phyloP scores from a whole-genome alignment of 169 alveolate genomes.

The Cryptosporidium bovis region DNA sequence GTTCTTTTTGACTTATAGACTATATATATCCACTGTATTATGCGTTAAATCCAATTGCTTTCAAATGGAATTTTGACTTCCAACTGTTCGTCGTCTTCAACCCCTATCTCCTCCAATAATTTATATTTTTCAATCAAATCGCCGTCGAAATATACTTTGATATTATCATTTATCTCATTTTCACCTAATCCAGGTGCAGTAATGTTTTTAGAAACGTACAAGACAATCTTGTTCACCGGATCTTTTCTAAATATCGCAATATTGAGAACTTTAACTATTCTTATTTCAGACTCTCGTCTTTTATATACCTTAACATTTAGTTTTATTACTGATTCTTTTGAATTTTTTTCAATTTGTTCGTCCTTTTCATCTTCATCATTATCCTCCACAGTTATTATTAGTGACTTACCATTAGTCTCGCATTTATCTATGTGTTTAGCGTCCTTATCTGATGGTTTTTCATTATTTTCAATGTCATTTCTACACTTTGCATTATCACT shows the following conservation, averaged over 20 bases:
- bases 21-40: neutral
- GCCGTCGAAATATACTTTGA: slow-evolving; percentile 58
- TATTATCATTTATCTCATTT: neutral
- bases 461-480: too few species aligned
- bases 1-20: neutral
- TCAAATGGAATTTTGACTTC: slow-evolving; percentile 66
- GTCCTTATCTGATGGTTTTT: neutral
- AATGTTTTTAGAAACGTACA: slow-evolving; percentile 42
- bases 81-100: slow-evolving; percentile 61
- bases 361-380: neutral
- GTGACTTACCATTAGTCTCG: neutral
- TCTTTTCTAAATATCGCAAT: slow-evolving; percentile 46
- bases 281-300: slow-evolving; percentile 45
- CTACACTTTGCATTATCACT: too few species aligned
- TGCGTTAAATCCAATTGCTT: slow-evolving; percentile 17
- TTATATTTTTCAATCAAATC: slow-evolving; percentile 6
- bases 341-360: neutral
- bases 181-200: slow-evolving; percentile 4
- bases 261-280: slow-evolving; percentile 15
- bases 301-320: slow-evolving; percentile 52
- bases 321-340: neutral
- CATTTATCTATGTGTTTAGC: neutral
- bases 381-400: neutral
- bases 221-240: slow-evolving; percentile 7
- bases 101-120: slow-evolving; percentile 17